Evolutionary conservation across 1,139 yeast species (phyloP), one percentile per base, ranked within the genome.

Genomic region (Meyerozyma smithsonii): DNA sequence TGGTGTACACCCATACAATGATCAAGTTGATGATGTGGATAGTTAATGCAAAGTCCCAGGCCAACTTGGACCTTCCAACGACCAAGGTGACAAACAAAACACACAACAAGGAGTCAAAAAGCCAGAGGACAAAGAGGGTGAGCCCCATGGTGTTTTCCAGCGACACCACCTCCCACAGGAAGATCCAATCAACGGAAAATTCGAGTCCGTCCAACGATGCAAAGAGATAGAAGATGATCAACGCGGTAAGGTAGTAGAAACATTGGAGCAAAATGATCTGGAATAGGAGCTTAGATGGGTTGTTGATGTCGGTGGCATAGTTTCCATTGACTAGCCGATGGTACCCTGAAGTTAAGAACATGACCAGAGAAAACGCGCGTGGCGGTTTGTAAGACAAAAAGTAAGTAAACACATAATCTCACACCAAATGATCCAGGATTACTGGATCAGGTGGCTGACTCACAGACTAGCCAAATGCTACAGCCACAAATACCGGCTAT

Each of bases 41-140:
- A 0, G 98, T 90, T 25, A 92, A 57, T 10, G 96, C 96, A 65
- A 90, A 92, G 61, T 92, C 98, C 85, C 96, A 84, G 0, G 97
- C 97, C 42, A 92, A 66, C 59, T 90, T 92, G 32, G 95, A 84
- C 44, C 97, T 69, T 0, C 97, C 97, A 14, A 92, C 96, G 17
- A 90, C 81, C 4, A 89, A 64, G 1, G 96, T 87, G 54, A 92
- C 81, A 53, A 88, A 88, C 14, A 87, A 62, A 1, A 89, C 96
- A 54, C 90, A 82, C 15, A 83, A 59, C 39, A 84, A 67, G 1
- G 96, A 74, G 57, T 86, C 95, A 41, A 87, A 63, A 11, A 90
- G 67, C 97, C 97, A 90, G 45, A 89, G 61, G 11, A 75, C 61
- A 36, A 83, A 76, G 36, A 90, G 63, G 0, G 84, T 79, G 57